Conservation (phyloP, 2,329 filamentous ascomycete species). For the Penicillium oxalicum region DNA sequence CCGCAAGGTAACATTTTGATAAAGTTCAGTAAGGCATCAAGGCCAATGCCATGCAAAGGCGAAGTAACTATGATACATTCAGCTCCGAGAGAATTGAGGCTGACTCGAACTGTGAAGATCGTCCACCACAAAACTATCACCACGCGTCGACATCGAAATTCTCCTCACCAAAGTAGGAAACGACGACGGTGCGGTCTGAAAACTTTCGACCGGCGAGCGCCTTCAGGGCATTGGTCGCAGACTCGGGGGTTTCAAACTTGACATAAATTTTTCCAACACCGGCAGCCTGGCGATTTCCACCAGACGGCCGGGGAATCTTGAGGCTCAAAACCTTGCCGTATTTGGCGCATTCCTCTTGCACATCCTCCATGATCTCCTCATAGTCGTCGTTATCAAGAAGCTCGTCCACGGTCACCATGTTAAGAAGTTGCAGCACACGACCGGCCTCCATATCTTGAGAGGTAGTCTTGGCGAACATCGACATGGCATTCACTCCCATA, state of each 20-base stretch:
- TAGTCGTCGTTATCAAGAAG: constrained; percentile 92
- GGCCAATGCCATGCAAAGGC: constrained; percentile 7
- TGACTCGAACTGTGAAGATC: constrained; percentile 2
- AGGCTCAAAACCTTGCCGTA: constrained; percentile 80
- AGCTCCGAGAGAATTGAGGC: constrained; percentile 7
- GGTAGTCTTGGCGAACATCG: constrained; percentile 87
- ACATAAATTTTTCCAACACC: constrained; percentile 98
- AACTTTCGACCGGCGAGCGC: constrained; percentile 95
- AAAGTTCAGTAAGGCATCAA: constrained; percentile 7
- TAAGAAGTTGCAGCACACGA: constrained; percentile 83
- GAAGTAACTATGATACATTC: constrained; percentile 17
- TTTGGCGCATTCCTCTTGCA: constrained; percentile 87
- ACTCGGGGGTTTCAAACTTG: constrained; percentile 76
- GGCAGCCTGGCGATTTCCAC: constrained; percentile 73
- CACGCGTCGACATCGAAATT: constrained; percentile 64
- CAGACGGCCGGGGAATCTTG: constrained; percentile 84
- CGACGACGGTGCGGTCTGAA: constrained; percentile 90
- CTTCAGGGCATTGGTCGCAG: constrained; percentile 75
- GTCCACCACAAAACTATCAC: constrained; percentile 1
- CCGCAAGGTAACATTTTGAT: constrained; percentile 6
- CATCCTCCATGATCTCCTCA: constrained; percentile 94
- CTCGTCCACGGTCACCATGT: constrained; percentile 97
- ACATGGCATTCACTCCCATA: constrained; percentile 96
- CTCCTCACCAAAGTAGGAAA: constrained; percentile 94
- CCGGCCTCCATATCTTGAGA: constrained; percentile 72